Base-by-base conservation (phyloP, 805 yeast genomes). In the Yamadazyma endophytica region DNA sequence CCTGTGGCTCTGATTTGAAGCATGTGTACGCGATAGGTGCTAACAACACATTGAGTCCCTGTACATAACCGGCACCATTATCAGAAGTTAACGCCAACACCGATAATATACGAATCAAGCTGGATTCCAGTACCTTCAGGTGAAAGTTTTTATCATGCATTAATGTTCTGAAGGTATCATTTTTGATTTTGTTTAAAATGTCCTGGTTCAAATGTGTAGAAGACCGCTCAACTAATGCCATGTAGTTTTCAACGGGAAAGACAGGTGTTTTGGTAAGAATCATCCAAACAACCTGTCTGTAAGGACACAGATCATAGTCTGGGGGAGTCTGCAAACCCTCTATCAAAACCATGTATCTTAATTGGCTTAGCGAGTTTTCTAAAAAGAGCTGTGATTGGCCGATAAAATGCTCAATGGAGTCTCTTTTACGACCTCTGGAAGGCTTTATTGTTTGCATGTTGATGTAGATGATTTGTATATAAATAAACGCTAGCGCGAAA, bases 151-250 rank as follows among this genome's bases (percentile, higher is more conserved):
- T 59, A 49, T 88, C 95, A 21, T 85, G 80, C 54, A 83, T 81
- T 43, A 88, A 67, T 0, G 96, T 88, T 36, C 96, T 61, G 45
- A 86, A 86, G 1, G 95, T 82, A 49, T 88, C 96, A 52, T 88
- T 83, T 36, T 78, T 72, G 36, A 88, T 87, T 56, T 88, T 88
- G 21, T 70, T 61, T 35, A 78, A 77, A 6, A 77, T 64, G 0
- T 68, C 67, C 2, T 82, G 75, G 9, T 53, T 39, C 17, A 64
- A 46, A 15, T 37, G 32, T n/a, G 32, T 33, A 4, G 82, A 77
- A 0, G 86, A 85, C 20, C 61, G 54, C 7, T 68, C 49, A 5
- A 64, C 35, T 20, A 79, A 55, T 6, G 68, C 56, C 16, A 75
- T 33, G 49, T 88, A 88, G 28, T 61, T 56, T 13, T 69, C 67